Evolutionary conservation across 2,329 filamentous ascomycete species (phyloP).

Genomic region (Beauveria sp.): DNA sequence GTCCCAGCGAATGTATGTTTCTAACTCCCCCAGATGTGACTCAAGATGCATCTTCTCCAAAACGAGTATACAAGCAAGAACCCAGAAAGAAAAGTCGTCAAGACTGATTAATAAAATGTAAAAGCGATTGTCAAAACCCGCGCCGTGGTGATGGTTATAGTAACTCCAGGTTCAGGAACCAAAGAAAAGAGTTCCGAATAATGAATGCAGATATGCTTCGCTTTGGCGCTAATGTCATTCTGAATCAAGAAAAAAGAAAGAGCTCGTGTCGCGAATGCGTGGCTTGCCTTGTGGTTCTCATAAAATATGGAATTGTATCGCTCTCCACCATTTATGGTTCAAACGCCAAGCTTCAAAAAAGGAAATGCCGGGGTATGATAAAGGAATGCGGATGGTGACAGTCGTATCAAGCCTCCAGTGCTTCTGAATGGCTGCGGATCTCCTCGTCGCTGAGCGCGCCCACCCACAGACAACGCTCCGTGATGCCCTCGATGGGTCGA

Average conservation of each 20-base stretch:
- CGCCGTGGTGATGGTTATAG: not conserved
- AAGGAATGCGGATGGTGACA: not conserved
- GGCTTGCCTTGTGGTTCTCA: no score
- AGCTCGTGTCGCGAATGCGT: no score
- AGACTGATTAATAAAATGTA: not conserved
- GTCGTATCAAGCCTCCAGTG: constrained; percentile 31
- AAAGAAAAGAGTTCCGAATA: not conserved
- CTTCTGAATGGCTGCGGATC: constrained; percentile 50
- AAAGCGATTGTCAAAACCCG: not conserved
- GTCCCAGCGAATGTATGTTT: not conserved
- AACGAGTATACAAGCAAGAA: not conserved
- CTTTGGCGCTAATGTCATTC: not conserved
- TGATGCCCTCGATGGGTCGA: constrained; percentile 66
- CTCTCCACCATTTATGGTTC: no score
- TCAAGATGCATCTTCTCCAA: no score
- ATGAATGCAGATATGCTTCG: not conserved
- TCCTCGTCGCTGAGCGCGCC: constrained; percentile 69
- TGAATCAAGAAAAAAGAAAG: not conserved
- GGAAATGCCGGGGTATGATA: not conserved
- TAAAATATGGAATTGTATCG: no score
- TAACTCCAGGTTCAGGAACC: not conserved
- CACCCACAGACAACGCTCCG: constrained; percentile 80
- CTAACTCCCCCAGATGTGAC: no score
- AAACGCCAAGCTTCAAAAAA: no score
- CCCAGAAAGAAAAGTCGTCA: not conserved